phyloP scores from a whole-genome alignment of 2,329 filamentous ascomycete species.

The Aspergillus sp. region DNA sequence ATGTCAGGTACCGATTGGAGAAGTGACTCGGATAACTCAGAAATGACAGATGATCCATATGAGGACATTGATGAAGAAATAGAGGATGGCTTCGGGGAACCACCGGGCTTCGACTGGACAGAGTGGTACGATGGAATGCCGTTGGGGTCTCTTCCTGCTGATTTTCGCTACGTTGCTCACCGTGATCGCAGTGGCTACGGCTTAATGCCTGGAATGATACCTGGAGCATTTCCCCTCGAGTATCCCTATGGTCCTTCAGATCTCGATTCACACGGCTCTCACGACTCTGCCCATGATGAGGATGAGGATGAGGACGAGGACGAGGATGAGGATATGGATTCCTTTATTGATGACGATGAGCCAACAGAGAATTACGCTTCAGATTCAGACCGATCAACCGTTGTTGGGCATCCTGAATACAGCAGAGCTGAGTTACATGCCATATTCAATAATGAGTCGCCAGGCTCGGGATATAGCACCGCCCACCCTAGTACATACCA shows the following conservation, averaged over 20 bases:
- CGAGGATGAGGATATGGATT: slow-evolving; percentile 33
- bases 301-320: slow-evolving; percentile 24
- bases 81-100: slow-evolving; percentile 33
- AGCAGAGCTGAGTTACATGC: slow-evolving; percentile 4
- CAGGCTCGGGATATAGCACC: slow-evolving; percentile 20
- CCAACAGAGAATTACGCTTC: slow-evolving; percentile 24
- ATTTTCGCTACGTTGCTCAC: slow-evolving; percentile 11
- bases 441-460: slow-evolving; percentile 15
- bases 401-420: slow-evolving; percentile 27
- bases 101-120: slow-evolving; percentile 26
- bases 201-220: not conserved
- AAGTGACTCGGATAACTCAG: slow-evolving; percentile 47
- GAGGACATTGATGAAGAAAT: slow-evolving; percentile 18
- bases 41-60: slow-evolving; percentile 37
- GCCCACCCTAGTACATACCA: slow-evolving; percentile 6
- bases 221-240: not conserved
- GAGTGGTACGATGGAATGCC: slow-evolving; percentile 14
- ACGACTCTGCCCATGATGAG: not conserved
- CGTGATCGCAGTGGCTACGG: not conserved
- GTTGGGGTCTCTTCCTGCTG: slow-evolving; percentile 13
- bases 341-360: slow-evolving; percentile 36
- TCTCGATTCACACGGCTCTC: not conserved
- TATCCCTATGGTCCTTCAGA: not conserved
- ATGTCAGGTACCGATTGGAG: slow-evolving; percentile 41
- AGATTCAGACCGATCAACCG: slow-evolving; percentile 34